These are phyloP conservation scores for Ophiocordyceps camponoti-leonardi DNA, from an alignment of 2,329 filamentous ascomycete species.

Conservation along the genomic window DNA sequence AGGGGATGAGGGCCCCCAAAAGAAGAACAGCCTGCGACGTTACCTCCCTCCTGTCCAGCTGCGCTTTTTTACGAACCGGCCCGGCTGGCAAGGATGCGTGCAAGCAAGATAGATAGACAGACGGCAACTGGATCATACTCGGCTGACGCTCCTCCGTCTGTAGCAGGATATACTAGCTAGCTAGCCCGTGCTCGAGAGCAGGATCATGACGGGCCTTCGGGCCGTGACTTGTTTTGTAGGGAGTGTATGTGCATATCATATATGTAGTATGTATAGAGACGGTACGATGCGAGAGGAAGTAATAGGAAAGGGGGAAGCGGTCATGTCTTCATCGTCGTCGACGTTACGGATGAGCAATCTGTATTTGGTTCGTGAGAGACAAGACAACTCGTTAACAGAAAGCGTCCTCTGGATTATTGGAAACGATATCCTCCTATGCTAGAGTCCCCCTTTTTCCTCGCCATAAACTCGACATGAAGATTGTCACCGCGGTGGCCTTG, in stretches of 20 bases:
- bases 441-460: not conserved
- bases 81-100: too few relatives aligned
- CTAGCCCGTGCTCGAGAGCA: too few relatives aligned
- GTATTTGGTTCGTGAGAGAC: not conserved
- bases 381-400: not conserved
- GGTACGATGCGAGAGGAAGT: too few relatives aligned
- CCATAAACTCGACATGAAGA: not conserved
- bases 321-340: too few relatives aligned
- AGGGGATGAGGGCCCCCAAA: not conserved
- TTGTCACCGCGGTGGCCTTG: constrained; percentile 4
- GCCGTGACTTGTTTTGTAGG: too few relatives aligned
- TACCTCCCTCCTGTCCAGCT: not conserved
- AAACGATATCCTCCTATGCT: not conserved
- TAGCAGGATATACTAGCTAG: not conserved
- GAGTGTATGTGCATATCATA: too few relatives aligned
- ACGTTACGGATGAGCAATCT: too few relatives aligned
- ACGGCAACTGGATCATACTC: not conserved
- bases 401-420: not conserved
- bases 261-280: too few relatives aligned
- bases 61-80: not conserved
- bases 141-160: not conserved
- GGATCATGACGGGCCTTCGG: too few relatives aligned
- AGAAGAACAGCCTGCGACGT: not conserved
- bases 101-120: not conserved
- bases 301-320: too few relatives aligned